Evolutionary conservation across 306 rosid species (phyloP), one percentile per base, ranked within the genome.

Genomic region (Aeschynomene evenia): DNA sequence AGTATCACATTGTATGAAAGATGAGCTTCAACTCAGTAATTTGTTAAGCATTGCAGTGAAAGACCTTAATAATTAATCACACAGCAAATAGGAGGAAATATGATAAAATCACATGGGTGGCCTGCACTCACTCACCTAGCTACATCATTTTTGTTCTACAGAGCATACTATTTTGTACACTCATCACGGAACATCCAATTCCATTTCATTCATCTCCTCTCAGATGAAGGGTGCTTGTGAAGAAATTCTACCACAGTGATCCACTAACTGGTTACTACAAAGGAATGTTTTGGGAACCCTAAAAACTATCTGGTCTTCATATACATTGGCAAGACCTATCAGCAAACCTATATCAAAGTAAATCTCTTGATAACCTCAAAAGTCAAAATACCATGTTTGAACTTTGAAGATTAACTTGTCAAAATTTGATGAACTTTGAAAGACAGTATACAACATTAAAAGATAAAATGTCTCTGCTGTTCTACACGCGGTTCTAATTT

Each of bases 401-500:
- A n/a, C n/a, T n/a, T n/a, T n/a, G n/a, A n/a, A n/a, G n/a, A n/a
- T n/a, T n/a, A n/a, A n/a, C n/a, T n/a, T n/a, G n/a, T n/a, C n/a
- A n/a, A n/a, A n/a, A n/a, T n/a, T n/a, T n/a, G n/a, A n/a, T n/a
- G n/a, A n/a, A n/a, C n/a, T n/a, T n/a, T n/a, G n/a, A n/a, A n/a
- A n/a, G n/a, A n/a, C n/a, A n/a, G n/a, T n/a, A n/a, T n/a, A n/a
- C n/a, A n/a, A n/a, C n/a, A n/a, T n/a, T 36, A 58, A 55, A 26
- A 19, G 19, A 49, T 9, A 21, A 59, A 68, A 48, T 1, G 6
- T 19, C 67, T 43, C 13, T 36, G 42, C 72, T 37, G 63, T 46
- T 70, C 63, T 33, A 79, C 21, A 21, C 73, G 63, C 15, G 33
- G 24, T 13, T 7, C 59, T 34, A 63, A 69, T 16, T 26, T 11